Base-by-base conservation (phyloP, 495 filamentous ascomycete species). In the Hapsidospora chrysogenum region DNA sequence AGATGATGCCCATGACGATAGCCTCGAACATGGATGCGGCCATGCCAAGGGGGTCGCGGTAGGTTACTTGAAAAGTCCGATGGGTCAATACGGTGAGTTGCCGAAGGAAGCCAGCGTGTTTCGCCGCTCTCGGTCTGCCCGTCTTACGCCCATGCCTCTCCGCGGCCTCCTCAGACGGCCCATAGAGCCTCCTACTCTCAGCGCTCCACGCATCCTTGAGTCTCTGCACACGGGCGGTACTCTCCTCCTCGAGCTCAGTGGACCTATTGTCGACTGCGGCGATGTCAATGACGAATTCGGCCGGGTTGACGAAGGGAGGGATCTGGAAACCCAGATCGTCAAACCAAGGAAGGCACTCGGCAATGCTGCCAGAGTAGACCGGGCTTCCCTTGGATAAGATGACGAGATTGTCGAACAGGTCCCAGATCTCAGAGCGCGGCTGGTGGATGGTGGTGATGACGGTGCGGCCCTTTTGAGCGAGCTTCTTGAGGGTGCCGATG, bases 361-460 rank as follows among this genome's bases (percentile, higher is more conserved):
- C 52, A 31, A 60, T 54, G 10, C 53, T 50, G 2, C 78, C 79
- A 32, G 68, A 72, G 44, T 77, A 84, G n/a, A 82, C 51, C 3
- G 68, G 63, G 36, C 63, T 64, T 14, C 78, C 79, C 38, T 57
- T 60, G 10, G 73, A 68, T 16, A 85, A 46, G 5, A 84, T 52
- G 10, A 80, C 58, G 9, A 81, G 59, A 29, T 67, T 61, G 46
- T 85, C 78, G 43, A 83, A 79, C 9, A 84, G 61, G 7, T 64
- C 64, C 77, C 77, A 84, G 3, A 82, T 81, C 47, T 83, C 78
- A 1, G 76, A 80, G 22, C 79, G 58, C 9, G 78, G 78, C 31
- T 79, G 71, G 52, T 84, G 78, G 27, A 84, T 76, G 0, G 78
- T 80, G 9, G 72, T 73, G 14, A 83, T 62, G 19, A 85, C 63